Evolutionary conservation across 306 rosid species (phyloP), one percentile per base, ranked within the genome.

Genomic region (Lathyrus oleraceus): DNA sequence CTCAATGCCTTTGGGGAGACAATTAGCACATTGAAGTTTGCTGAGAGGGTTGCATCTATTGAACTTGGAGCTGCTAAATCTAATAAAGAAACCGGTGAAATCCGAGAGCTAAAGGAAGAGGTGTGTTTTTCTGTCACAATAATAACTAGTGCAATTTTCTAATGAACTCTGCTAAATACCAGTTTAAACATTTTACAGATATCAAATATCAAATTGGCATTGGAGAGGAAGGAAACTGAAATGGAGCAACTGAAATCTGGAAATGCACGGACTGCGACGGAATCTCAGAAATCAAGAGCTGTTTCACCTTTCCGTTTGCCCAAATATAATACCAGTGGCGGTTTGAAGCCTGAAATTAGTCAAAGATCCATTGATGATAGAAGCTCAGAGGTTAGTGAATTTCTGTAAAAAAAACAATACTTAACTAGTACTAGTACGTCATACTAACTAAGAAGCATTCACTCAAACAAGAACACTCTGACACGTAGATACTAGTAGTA

Each of bases 1-100:
- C 48, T 84, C 7, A 87, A 85, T 70, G 85, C 98, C 4, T 77
- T 88, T 39, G 98, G 98, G 74, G 98, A 94, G 79, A 94, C 98
- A 14, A 88, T 94, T 39, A 94, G 98, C 86, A 94, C 97, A 2
- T 93, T 94, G 70, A 94, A 94, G 80, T 94, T 94, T 79, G 97
- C 98, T 10, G 98, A 94, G 81, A 94, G 98, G 79, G 98, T 90
- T 74, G 94, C 96, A 8, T 78, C 94, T 75, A 88, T 94, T 61
- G 98, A 94, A 62, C 93, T 94, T 67, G 98, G 98, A 62, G 96
- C 96, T 64, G 97, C 97, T 35, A 85, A 85, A 69, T 87, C 94
- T 12, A 87, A 94, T 60, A 94, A 90, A 85, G 98, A 90, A 87
- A 80, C 89, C 8, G 86, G 96, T 21, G 97, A 94, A 87, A 85